Conservation (phyloP, 139 green algal species). For the Chlorella sp. region DNA sequence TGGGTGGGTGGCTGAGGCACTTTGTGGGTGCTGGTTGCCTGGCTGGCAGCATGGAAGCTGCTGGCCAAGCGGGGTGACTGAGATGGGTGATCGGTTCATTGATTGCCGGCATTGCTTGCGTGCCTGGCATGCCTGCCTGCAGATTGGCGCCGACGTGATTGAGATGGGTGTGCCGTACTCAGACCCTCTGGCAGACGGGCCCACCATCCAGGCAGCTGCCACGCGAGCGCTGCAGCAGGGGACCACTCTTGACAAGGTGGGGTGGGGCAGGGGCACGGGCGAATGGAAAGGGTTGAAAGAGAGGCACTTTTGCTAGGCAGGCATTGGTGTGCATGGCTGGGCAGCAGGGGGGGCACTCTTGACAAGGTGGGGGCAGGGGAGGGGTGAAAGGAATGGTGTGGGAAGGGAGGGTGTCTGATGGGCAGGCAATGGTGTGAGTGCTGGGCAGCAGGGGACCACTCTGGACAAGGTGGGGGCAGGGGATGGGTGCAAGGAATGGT, state of each 20-base stretch:
- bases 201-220: slow-evolving; percentile 92
- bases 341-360: background rate
- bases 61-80: too few relatives aligned
- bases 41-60: too few relatives aligned
- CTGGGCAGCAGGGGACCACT: background rate
- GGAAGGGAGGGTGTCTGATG: too few relatives aligned
- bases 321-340: too few relatives aligned
- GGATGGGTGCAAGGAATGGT: too few relatives aligned
- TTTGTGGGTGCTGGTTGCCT: too few relatives aligned
- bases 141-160: slow-evolving; percentile 89
- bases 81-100: too few relatives aligned
- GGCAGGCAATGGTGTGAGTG: background rate
- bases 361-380: too few relatives aligned
- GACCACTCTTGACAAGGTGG: slow-evolving; percentile 78
- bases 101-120: background rate
- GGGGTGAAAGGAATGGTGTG: too few relatives aligned
- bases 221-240: slow-evolving; percentile 87
- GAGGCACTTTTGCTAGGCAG: too few relatives aligned
- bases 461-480: too few relatives aligned
- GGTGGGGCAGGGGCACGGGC: background rate
- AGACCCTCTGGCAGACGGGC: slow-evolving; percentile 95
- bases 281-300: background rate
- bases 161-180: slow-evolving; percentile 97
- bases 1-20: too few relatives aligned
- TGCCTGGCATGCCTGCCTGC: slow-evolving; percentile 58